A percentile compares a stretch with the other conserved stretches of the same genome.
Conservation (phyloP, 2,329 filamentous ascomycete genomes). For the Diaporthe ampelina region DNA sequence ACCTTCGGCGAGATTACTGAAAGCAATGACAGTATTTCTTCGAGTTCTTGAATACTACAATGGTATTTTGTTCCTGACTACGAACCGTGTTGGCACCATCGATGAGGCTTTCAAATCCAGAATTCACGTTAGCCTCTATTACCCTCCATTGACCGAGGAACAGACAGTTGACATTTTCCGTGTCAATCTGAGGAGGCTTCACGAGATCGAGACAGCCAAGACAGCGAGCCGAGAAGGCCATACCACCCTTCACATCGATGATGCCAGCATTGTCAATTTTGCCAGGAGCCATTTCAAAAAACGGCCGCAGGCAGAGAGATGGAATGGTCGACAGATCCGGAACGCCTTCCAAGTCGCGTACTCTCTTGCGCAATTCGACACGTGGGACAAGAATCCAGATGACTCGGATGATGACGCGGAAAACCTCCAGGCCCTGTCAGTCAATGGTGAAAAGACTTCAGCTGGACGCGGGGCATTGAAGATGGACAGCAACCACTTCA, state of each 20-base stretch:
- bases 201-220: slow-evolving; percentile 23
- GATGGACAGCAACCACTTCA: slow-evolving; percentile 24
- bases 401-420: slow-evolving; percentile 17
- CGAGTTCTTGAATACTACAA: slow-evolving; percentile 50
- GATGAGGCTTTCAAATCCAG: slow-evolving; percentile 60
- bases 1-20: not conserved
- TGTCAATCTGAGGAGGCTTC: slow-evolving; percentile 45
- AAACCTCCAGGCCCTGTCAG: no score
- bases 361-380: slow-evolving; percentile 27
- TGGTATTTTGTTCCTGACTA: slow-evolving; percentile 60
- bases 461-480: no score
- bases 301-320: not conserved
- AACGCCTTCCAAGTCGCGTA: slow-evolving; percentile 37
- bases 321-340: slow-evolving; percentile 37
- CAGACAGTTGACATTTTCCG: slow-evolving; percentile 48
- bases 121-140: slow-evolving; percentile 55
- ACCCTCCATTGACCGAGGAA: slow-evolving; percentile 46
- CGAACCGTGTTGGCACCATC: slow-evolving; percentile 60
- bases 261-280: slow-evolving; percentile 10
- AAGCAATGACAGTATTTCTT: slow-evolving; percentile 53
- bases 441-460: not conserved
- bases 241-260: not conserved
- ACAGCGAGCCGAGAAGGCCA: not conserved
- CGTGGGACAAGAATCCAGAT: not conserved
- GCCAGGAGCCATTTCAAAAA: not conserved